Conservation (phyloP, 108 stramenopile species). For the Conticribra guillardii region DNA sequence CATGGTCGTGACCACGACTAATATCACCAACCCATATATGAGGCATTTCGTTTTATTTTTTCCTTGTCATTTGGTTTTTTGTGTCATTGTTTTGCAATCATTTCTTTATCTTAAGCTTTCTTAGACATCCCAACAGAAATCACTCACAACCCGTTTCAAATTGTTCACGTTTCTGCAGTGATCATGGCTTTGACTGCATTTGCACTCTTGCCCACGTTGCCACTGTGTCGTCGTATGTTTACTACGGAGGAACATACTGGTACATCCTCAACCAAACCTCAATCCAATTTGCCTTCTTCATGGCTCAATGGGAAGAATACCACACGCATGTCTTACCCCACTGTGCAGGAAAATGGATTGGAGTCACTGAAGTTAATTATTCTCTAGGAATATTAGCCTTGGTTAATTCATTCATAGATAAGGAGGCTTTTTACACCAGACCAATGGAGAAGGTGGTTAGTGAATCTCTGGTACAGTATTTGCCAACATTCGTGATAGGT, state of each 20-base stretch:
- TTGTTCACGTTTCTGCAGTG: constrained; percentile 43
- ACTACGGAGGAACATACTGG: constrained; percentile 54
- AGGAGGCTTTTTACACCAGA: constrained; percentile 44
- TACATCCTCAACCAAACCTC: constrained; percentile 65
- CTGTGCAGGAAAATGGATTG: constrained; percentile 62
- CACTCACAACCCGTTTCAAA: too few relatives aligned
- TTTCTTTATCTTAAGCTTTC: too few relatives aligned
- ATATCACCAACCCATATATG: too few relatives aligned
- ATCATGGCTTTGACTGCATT: constrained; percentile 96
- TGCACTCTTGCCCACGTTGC: constrained; percentile 74
- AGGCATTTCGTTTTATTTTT: constrained; percentile 19
- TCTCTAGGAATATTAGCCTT: constrained; percentile 39
- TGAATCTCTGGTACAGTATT: neutral
- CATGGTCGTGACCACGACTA: constrained; percentile 36
- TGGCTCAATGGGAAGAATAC: constrained; percentile 97
- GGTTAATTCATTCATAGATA: constrained; percentile 48
- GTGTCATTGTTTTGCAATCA: neutral
- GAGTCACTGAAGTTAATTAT: constrained; percentile 88
- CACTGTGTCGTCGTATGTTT: constrained; percentile 52
- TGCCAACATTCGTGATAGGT: constrained; percentile 27
- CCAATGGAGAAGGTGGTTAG: constrained; percentile 27
- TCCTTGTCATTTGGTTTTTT: neutral
- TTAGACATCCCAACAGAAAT: too few relatives aligned
- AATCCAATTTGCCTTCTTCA: constrained; percentile 87
- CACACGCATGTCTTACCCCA: constrained; percentile 87